Evolutionary conservation across 1,284 basidiomycete species (phyloP).

Genomic region (Malassezia dermatis): DNA sequence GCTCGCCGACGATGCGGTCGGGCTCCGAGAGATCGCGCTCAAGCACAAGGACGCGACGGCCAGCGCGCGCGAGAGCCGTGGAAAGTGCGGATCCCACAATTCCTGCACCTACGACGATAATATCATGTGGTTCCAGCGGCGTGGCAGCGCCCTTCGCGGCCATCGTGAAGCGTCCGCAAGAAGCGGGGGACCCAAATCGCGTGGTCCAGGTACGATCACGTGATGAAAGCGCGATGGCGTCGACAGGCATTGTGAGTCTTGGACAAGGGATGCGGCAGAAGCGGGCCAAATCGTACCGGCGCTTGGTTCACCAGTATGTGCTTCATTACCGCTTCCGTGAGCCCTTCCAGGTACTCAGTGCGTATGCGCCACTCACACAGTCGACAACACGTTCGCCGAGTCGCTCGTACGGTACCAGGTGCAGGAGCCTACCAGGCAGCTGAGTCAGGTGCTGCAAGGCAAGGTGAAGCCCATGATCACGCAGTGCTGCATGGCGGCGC

Average conservation of each 20-base stretch:
- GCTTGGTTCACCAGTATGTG: constrained; percentile 37
- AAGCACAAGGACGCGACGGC: constrained; percentile 51
- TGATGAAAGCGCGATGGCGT: neutral
- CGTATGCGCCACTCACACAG: neutral
- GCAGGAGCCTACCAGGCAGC: constrained; percentile 22
- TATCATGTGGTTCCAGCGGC: constrained; percentile 18
- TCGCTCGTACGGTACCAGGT: constrained; percentile 31
- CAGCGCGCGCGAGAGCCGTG: constrained; percentile 37
- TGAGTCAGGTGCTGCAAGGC: constrained; percentile 27
- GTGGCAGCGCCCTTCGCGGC: neutral
- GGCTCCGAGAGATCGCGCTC: constrained; percentile 72
- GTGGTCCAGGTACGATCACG: neutral
- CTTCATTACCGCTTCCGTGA: constrained; percentile 42
- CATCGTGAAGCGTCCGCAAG: neutral
- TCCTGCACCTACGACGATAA: constrained; percentile 44
- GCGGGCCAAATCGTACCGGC: constrained; percentile 39
- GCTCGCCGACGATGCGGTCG: constrained; percentile 92
- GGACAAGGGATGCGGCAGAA: constrained; percentile 36
- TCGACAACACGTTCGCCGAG: constrained; percentile 37
- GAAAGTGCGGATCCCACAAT: constrained; percentile 42
- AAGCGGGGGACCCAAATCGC: neutral
- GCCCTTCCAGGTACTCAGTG: constrained; percentile 38
- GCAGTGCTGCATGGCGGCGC: constrained; percentile 43
- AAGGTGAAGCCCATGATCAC: constrained; percentile 44
- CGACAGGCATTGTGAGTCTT: neutral